Evolutionary conservation across 805 yeast species (phyloP), one percentile per base, ranked within the genome.

Genomic region (Candida pseudoglaebosa): DNA sequence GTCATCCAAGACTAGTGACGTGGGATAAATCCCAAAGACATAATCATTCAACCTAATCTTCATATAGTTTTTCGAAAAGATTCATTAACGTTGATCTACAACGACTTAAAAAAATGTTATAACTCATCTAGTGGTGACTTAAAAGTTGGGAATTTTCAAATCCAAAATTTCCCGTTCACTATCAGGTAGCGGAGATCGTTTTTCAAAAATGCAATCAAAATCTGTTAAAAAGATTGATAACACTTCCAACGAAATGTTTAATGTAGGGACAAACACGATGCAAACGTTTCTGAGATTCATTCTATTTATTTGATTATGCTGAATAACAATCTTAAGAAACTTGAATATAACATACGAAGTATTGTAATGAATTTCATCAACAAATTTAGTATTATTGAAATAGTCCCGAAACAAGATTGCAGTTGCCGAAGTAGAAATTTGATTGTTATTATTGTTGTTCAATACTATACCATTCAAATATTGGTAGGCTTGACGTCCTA

Each of bases 281-380:
- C 88, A 80, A 37, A 77, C 64, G 52, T 93, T 91, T 47, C 84
- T 71, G 42, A 84, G 62, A 42, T 82, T 84, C 99, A 91, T 91
- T 59, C 88, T 81, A 63, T 90, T 91, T 42, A 66, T 61, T 10
- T 75, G 74, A 43, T 70, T 73, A 49, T 81, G 74, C 31, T 75
- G 69, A 34, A 82, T 71, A 32, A 90, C 85, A 41, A 78, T 74
- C 18, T 73, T 65, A 57, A 91, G 65, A 46, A 85, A 79, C 41
- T 74, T 77, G 56, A 87, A 79, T n/a, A 90, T 60, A 7, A 77
- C 79, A 46, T 64, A 75, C 52, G 88, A 67, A 15, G 84, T 65
- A 44, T 83, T 79, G 39, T 70, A 67, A 50, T 84, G 78, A 19
- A 77, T 68, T 16, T 53, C 49, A 12, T 88, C 84, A 10, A 86